Evolutionary conservation across 306 rosid genomes (phyloP).

Genomic region (Styphnolobium japonicum): DNA sequence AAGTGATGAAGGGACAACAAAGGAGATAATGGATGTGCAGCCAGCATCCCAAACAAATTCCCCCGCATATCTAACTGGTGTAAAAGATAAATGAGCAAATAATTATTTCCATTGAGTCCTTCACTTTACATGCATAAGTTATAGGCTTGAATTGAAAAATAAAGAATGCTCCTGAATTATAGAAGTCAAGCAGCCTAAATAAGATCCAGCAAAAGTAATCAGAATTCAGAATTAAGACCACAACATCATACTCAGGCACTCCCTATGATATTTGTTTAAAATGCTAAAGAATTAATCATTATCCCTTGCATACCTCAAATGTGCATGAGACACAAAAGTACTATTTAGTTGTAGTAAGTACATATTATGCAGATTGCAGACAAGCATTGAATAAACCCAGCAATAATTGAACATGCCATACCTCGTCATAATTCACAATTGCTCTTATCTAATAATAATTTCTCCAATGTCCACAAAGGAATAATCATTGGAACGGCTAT

Average conservation of each 20-base stretch:
- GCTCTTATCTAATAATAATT: neutral
- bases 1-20: conserved; percentile 87
- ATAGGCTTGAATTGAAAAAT: neutral
- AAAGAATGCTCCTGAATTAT: neutral
- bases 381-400: neutral
- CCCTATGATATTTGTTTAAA: neutral
- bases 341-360: neutral
- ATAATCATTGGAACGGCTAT: neutral
- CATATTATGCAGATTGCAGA: neutral
- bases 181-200: neutral
- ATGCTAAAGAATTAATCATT: neutral
- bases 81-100: neutral
- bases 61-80: conserved; percentile 91
- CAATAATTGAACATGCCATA: neutral
- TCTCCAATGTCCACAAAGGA: neutral
- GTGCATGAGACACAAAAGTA: neutral
- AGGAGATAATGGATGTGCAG: conserved; percentile 85
- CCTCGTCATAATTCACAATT: neutral
- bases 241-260: neutral
- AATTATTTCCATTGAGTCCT: neutral
- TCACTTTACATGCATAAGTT: neutral
- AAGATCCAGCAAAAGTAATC: neutral
- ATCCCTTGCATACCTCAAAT: neutral
- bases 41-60: conserved; percentile 70
- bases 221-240: conserved; percentile 1